Evolutionary conservation across 176 grass and related monocot species (phyloP), one percentile per base, ranked within the genome.

Genomic region (Oryza glumipatula): DNA sequence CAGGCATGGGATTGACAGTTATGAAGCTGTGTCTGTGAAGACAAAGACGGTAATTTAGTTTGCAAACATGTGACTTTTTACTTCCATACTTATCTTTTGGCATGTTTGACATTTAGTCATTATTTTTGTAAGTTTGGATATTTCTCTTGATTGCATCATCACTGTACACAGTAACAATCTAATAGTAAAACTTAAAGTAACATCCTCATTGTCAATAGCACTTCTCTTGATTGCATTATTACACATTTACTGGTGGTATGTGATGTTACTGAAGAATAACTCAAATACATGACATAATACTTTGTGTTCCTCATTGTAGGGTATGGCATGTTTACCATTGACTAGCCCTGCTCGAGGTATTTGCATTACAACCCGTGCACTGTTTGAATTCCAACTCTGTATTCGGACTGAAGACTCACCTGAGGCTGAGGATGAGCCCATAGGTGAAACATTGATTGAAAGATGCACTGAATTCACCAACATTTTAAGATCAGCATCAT

Each of bases 331-430:
- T 10, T 69, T 87, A 48, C 54, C 70, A 10, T 46, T 86, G 43
- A 46, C 35, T 60, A 75, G 78, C 12, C 70, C 63, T 81, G 70
- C 70, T 68, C 48, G 77, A 74, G 23, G 77, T 80, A 80, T 86
- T 33, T n/a, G 11, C 32, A 74, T 80, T 11, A 22, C 2, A 58
- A 80, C 70, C 60, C 60, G 13, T 12, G 70, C 71, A 22, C 28
- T 80, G 33, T 46, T 87, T 0, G 85, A 87, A 68, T 87, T 87
- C 24, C 66, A 75, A n/a, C 77, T 81, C 0, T 81, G 70, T 74
- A 52, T 74, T 43, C 9, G 17, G 6, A 70, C 48, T 19, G 79
- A 76, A 46, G 78, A 61, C 28, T 21, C 26, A 60, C 35, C 52
- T 56, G 52, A 54, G 5, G 51, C 17, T 38, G 72, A 87, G 24